Conservation (phyloP, 306 rosid species). For the Lathyrus sativus region DNA sequence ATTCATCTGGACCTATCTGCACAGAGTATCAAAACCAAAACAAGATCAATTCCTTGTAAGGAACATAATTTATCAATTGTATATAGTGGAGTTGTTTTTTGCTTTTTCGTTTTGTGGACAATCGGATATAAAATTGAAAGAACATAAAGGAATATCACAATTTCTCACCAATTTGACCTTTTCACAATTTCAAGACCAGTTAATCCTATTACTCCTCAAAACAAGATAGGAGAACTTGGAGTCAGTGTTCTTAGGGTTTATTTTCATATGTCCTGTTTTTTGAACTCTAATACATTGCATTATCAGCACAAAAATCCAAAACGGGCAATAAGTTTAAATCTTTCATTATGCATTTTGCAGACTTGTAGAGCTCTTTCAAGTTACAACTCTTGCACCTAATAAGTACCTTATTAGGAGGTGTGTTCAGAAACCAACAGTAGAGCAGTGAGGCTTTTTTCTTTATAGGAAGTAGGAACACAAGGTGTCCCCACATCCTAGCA, state of each 20-base stretch:
- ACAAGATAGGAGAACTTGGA: not conserved
- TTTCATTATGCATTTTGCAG: not conserved
- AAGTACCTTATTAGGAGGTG: not conserved
- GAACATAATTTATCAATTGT: slow-evolving; percentile 21
- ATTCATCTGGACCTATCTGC: slow-evolving; percentile 80
- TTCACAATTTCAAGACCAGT: not conserved
- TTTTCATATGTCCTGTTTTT: not conserved
- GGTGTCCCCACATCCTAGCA: slow-evolving; percentile 1
- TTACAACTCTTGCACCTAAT: slow-evolving; percentile 1
- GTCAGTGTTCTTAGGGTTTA: not conserved
- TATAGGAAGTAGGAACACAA: slow-evolving; percentile 22
- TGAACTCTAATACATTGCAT: no score
- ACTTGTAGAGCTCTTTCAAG: not conserved
- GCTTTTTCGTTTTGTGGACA: not conserved
- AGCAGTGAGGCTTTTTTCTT: not conserved
- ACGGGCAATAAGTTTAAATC: not conserved
- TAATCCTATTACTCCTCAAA: not conserved
- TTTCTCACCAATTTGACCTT: slow-evolving; percentile 8
- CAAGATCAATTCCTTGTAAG: slow-evolving; percentile 22
- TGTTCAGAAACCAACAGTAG: not conserved
- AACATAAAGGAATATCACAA: not conserved
- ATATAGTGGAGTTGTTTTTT: not conserved
- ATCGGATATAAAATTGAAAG: not conserved
- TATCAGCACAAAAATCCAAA: not conserved
- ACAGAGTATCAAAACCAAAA: slow-evolving; percentile 33